Base-by-base conservation (phyloP, 2,329 filamentous ascomycete species). In the Alternaria incomplexa region DNA sequence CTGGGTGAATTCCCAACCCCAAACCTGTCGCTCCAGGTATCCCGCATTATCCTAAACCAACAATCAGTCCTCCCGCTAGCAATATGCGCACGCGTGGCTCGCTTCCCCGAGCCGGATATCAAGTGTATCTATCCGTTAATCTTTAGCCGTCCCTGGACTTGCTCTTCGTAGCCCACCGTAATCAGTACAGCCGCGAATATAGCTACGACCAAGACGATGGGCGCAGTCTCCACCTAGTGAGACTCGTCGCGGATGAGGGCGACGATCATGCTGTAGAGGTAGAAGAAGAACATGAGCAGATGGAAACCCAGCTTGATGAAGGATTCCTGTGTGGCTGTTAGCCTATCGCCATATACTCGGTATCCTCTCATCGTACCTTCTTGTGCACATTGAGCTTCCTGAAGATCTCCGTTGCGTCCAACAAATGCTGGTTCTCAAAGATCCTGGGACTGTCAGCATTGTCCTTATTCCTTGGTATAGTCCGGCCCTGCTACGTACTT, bases 211-310 rank as follows among this genome's bases (percentile, higher is more conserved):
- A 56, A 20, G 50, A 63, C 40, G 22, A 43, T 17, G 26, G 57
- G 44, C 20, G 36, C 5, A 50, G 12, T 74, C 77, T 74, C 79
- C 66, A 58, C 76, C 79, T 72, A 97, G 83, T 93, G 88, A 64
- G 91, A 89, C 84, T 99, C 96, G 82, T 98, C 96, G 78, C 91
- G 90, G 85, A 99, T 99, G 67, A 99, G 88, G 71, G 96, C 95
- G 69, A 97, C 95, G 74, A 96, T 96, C 92, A 96, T 96, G 90
- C 92, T 96, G 88, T 97, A 97, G 61, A 99, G 91, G 85, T 99
- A 99, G 89, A 98, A 99, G 90, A 99, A 99, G 89, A 99, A 99
- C 93, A 99, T 97, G 84, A 99, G 82, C 64, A 99, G 86, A 83
- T 99, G 96, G 87, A 99, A 99, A 60, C 95, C 96, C 46, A 99